Conservation (phyloP, 2,329 filamentous ascomycete genomes). For the Botrytis aclada region DNA sequence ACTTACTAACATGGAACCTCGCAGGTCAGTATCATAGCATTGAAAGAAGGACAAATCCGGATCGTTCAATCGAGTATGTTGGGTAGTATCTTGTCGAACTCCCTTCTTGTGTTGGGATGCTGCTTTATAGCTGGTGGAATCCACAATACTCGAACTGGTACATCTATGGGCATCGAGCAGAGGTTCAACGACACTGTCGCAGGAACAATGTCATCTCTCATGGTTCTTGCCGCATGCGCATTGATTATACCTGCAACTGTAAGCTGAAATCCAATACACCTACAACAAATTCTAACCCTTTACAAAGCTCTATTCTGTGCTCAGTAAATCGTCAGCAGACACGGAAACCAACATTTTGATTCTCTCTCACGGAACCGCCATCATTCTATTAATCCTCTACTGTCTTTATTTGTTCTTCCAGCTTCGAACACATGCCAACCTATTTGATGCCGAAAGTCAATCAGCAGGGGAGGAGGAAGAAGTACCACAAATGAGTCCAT, state of each 20-base stretch:
- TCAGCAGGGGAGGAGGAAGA: slow-evolving; percentile 25
- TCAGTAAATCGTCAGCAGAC: slow-evolving; percentile 47
- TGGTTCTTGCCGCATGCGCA: slow-evolving; percentile 72
- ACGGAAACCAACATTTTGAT: slow-evolving; percentile 59
- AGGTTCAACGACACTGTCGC: slow-evolving; percentile 73
- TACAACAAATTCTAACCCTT: slow-evolving; percentile 16
- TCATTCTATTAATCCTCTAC: slow-evolving; percentile 73
- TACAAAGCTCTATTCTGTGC: slow-evolving; percentile 60
- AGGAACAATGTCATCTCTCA: slow-evolving; percentile 69
- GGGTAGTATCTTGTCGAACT: slow-evolving; percentile 91
- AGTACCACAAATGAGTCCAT: slow-evolving; percentile 17
- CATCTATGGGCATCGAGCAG: slow-evolving; percentile 54
- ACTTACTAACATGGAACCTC: neutral
- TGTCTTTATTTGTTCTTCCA: slow-evolving; percentile 76
- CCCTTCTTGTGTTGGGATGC: slow-evolving; percentile 80
- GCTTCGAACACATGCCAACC: slow-evolving; percentile 67
- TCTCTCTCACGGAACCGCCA: slow-evolving; percentile 71
- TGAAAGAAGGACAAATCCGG: slow-evolving; percentile 80
- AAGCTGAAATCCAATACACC: slow-evolving; percentile 22
- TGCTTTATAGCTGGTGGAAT: slow-evolving; percentile 76
- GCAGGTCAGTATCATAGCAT: slow-evolving; percentile 87
- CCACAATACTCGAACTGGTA: slow-evolving; percentile 43
- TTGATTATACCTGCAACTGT: slow-evolving; percentile 74
- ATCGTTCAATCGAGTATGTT: slow-evolving; percentile 98
- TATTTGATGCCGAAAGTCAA: slow-evolving; percentile 59